phyloP scores from a whole-genome alignment of 2,329 filamentous ascomycete genomes.

The Ascochyta fabae region DNA sequence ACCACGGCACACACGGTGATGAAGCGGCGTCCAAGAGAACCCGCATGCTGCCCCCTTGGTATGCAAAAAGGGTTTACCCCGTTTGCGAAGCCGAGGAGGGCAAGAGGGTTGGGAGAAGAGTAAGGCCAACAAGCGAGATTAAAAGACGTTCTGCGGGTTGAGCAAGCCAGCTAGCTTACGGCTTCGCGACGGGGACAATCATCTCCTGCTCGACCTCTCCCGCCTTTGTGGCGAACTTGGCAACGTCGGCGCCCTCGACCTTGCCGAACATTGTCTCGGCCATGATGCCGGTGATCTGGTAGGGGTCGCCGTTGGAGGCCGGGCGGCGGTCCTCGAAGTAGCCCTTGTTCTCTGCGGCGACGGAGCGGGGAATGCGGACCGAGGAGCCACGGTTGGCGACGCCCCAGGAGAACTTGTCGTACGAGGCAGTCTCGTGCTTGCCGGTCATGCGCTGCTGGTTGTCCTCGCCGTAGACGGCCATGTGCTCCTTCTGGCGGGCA shows the following conservation, averaged over 20 bases:
- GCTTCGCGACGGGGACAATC: slow-evolving; percentile 36
- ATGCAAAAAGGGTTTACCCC: slow-evolving; percentile 1
- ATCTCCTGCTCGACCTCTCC: slow-evolving; percentile 46
- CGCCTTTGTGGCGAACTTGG: slow-evolving; percentile 47
- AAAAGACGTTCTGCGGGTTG: not conserved
- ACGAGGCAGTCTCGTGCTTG: slow-evolving; percentile 89
- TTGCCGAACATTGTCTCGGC: slow-evolving; percentile 70
- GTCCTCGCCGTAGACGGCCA: slow-evolving; percentile 92
- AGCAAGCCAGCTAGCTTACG: slow-evolving; percentile 20
- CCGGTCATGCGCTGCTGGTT: slow-evolving; percentile 95
- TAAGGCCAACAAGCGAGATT: slow-evolving; percentile 14
- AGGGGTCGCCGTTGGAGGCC: slow-evolving; percentile 86
- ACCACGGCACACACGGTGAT: not conserved
- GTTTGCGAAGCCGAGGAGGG: not conserved
- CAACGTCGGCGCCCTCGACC: slow-evolving; percentile 57
- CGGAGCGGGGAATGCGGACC: slow-evolving; percentile 88
- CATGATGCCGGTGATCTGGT: slow-evolving; percentile 82
- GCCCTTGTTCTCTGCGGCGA: slow-evolving; percentile 85
- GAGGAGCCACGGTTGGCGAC: slow-evolving; percentile 95
- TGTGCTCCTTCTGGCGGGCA: slow-evolving; percentile 62
- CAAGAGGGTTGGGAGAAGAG: not conserved
- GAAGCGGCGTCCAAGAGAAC: slow-evolving; percentile 1
- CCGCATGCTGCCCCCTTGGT: not conserved
- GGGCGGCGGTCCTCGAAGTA: slow-evolving; percentile 79
- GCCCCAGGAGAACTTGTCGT: slow-evolving; percentile 92